phyloP scores from a whole-genome alignment of 805 yeast genomes.

The Wickerhamomyces pijperi region DNA sequence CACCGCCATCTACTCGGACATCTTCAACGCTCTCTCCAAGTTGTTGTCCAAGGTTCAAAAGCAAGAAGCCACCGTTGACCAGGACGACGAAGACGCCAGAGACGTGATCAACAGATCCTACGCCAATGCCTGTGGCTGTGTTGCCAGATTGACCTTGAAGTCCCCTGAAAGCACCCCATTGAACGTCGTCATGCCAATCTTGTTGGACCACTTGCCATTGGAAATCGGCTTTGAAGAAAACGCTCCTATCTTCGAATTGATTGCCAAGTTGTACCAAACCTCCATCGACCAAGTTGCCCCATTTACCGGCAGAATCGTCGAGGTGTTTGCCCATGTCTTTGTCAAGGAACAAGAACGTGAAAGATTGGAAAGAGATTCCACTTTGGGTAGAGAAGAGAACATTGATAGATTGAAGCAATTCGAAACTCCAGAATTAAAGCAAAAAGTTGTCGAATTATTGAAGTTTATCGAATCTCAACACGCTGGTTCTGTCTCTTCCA shows the following conservation, averaged over 20 bases:
- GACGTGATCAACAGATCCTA: slow-evolving; percentile 74
- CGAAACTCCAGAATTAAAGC: slow-evolving; percentile 53
- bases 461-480: slow-evolving; percentile 58
- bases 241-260: slow-evolving; percentile 74
- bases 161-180: slow-evolving; percentile 66
- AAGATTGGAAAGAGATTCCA: slow-evolving; percentile 58
- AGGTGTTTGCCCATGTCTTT: slow-evolving; percentile 60
- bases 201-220: slow-evolving; percentile 74
- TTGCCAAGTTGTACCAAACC: slow-evolving; percentile 59
- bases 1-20: slow-evolving; percentile 51
- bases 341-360: slow-evolving; percentile 65
- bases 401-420: slow-evolving; percentile 72
- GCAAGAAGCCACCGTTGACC: slow-evolving; percentile 40
- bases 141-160: slow-evolving; percentile 78
- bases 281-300: slow-evolving; percentile 43
- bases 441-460: slow-evolving; percentile 57
- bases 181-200: slow-evolving; percentile 60
- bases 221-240: slow-evolving; percentile 87
- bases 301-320: slow-evolving; percentile 52
- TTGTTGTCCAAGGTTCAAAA: slow-evolving; percentile 71
- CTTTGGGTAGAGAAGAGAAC: slow-evolving; percentile 79
- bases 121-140: slow-evolving; percentile 97
- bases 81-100: slow-evolving; percentile 64
- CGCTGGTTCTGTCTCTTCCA: slow-evolving; percentile 49
- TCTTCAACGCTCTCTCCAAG: slow-evolving; percentile 58